Base-by-base conservation (phyloP, 2,329 filamentous ascomycete genomes). In the Neonectria punicea region DNA sequence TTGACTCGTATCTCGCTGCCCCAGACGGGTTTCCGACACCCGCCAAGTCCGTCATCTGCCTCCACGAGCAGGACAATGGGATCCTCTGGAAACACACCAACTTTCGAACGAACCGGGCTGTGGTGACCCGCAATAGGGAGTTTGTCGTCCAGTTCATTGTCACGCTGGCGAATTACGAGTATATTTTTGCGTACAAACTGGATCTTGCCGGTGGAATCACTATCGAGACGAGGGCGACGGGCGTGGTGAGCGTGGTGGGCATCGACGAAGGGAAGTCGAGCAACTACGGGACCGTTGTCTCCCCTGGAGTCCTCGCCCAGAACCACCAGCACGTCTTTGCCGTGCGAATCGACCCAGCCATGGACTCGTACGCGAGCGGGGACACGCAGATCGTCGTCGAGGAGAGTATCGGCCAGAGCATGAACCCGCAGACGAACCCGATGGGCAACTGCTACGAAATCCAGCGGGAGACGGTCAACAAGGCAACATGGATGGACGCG, bases 61-160 rank as follows among this genome's bases (percentile, higher is more conserved):
- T 92, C 2, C 90, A 93, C 72, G 90, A 93, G 77, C 86, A 91
- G 72, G 91, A 93, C 73, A 86, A 88, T 66, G 91, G 90, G 2
- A 90, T 93, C 53, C 83, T 86, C 22, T 92, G 89, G 89, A 92
- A 92, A 74, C 90, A 92, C 78, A 86, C 89, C 22, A 91, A 92
- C 78, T 90, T 84, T 78, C 83, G 90, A n/a, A 92, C 89, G 0
- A 82, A 83, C 10, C 82, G 86, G 10, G 87, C 88, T 0, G 86
- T 88, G 0, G 87, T 91, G 0, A 85, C 86, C 0, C 83, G 90
- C 5, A 81, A 84, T 61, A 83, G 90, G 3, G 85, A 90, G 69
- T 80, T 93, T 1, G 88, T 92, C 0, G 78, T 93, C 3, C 90
- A 92, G 72, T 90, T 86, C 73, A 89, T 92, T 75, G 87, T 90